Evolutionary conservation across 768 basidiomycete species (phyloP), one percentile per base, ranked within the genome.

Genomic region (Galerina marginata): DNA sequence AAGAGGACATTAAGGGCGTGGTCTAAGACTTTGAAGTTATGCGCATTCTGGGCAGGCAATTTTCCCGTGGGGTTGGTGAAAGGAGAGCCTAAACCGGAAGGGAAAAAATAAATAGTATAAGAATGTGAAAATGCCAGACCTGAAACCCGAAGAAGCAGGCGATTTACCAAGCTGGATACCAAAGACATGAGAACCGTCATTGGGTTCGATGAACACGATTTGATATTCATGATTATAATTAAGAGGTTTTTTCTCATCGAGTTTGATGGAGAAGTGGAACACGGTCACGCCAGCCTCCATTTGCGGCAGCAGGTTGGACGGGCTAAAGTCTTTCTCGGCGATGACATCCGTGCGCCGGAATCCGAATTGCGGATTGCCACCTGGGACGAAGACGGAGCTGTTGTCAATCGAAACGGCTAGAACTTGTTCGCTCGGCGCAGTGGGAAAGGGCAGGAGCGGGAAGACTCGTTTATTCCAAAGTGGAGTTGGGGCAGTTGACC

Each of bases 311-410:
- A 85, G 68, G 43, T 70, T 72, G 9, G 75, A 65, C 23, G 75
- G 71, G 63, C 76, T 76, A 29, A 73, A 71, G 49, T 80, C 70
- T 39, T 70, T 75, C 60, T 82, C 78, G 0, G 85, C 83, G 56
- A 88, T 85, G 58, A 89, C 67, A 58, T 88, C 87, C 0, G 85
- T 85, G 33, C 85, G 79, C 14, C 85, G 78, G 73, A 87, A 88
- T 6, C 86, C 86, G 44, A 69, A 73, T 67, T 88, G 86, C 0
- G 84, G 82, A 3, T 51, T 60, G 14, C 80, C 72, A 3, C 85
- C 86, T 0, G 86, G 83, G 36, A 80, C 67, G 63, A 88, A 88
- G 45, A 87, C 72, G 37, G 85, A 85, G 54, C 74, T 79, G 69
- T 86, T 84, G 67, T 86, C 85, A 52, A 89, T 86, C 2, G 80